phyloP scores from a whole-genome alignment of 371 early-diverging fungal genomes.

The Umbelopsis sp. region DNA sequence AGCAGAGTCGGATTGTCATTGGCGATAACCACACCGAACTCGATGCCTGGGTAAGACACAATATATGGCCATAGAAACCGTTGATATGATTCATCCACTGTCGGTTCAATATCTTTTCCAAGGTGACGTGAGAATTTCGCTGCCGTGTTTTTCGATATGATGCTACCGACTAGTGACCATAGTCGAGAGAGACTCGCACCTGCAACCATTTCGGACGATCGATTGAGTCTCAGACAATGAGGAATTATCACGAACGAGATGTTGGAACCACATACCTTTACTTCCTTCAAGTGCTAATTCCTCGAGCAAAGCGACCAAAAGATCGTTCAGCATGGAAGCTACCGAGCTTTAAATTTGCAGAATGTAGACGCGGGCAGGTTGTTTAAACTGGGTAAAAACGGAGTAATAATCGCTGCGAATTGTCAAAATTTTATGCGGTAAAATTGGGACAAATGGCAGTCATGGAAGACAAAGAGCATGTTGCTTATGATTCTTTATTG shows the following conservation, averaged over 20 bases:
- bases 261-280: not conserved
- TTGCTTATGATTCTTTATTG: not conserved
- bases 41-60: not conserved
- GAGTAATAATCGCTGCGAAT: too few species aligned
- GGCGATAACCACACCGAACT: not conserved
- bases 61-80: slow-evolving; percentile 5
- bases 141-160: not conserved
- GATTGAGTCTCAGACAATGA: too few species aligned
- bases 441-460: not conserved
- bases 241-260: too few species aligned
- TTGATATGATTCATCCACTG: not conserved
- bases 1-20: not conserved
- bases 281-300: slow-evolving; percentile 10
- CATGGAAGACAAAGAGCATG: not conserved
- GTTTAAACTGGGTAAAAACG: too few species aligned
- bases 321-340: slow-evolving; percentile 14
- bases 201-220: not conserved
- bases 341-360: not conserved
- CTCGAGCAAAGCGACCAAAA: slow-evolving; percentile 6
- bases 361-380: too few species aligned
- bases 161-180: slow-evolving; percentile 1
- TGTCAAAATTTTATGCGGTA: not conserved
- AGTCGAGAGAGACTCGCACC: not conserved
- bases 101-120: not conserved
- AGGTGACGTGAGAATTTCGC: not conserved